A percentile compares a stretch with the other conserved stretches of the same genome.
Evolutionary conservation across 1,284 basidiomycete species (phyloP).

Genomic region (Ustilago loliicola): DNA sequence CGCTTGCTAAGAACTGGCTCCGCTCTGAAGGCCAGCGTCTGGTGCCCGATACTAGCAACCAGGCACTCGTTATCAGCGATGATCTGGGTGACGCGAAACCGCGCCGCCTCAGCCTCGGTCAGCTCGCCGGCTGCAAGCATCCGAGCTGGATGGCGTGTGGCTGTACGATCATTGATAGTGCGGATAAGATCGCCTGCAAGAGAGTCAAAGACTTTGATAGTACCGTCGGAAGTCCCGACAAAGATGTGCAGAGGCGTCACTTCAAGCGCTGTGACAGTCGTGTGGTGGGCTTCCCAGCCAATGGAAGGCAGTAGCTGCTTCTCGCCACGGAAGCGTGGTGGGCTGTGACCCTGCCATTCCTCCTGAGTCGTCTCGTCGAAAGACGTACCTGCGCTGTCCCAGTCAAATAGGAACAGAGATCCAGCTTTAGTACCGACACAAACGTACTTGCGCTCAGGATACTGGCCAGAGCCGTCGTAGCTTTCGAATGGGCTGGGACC

Average conservation of each 20-base stretch:
- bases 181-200: slow-evolving; percentile 73
- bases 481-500: slow-evolving; percentile 38
- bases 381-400: slow-evolving; percentile 48
- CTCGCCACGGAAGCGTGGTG: slow-evolving; percentile 76
- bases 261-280: slow-evolving; percentile 60
- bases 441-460: slow-evolving; percentile 63
- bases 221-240: slow-evolving; percentile 74
- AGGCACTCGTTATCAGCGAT: slow-evolving; percentile 77
- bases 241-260: slow-evolving; percentile 52
- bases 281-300: slow-evolving; percentile 55
- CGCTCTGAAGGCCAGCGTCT: slow-evolving; percentile 80
- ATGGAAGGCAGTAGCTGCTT: slow-evolving; percentile 76
- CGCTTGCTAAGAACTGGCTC: slow-evolving; percentile 72
- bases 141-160: slow-evolving; percentile 73
- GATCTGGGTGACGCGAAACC: slow-evolving; percentile 77
- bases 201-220: slow-evolving; percentile 78
- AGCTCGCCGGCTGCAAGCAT: slow-evolving; percentile 74
- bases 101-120: slow-evolving; percentile 71
- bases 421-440: slow-evolving; percentile 63
- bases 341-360: slow-evolving; percentile 66
- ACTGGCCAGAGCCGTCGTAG: slow-evolving; percentile 35
- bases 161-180: slow-evolving; percentile 67
- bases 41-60: slow-evolving; percentile 77
- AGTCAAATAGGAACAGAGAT: slow-evolving; percentile 62
- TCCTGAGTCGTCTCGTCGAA: slow-evolving; percentile 40